A percentile compares a stretch with the other conserved stretches of the same genome.
phyloP scores from a whole-genome alignment of 305 asterid genomes.

The Fraxinus sp. region DNA sequence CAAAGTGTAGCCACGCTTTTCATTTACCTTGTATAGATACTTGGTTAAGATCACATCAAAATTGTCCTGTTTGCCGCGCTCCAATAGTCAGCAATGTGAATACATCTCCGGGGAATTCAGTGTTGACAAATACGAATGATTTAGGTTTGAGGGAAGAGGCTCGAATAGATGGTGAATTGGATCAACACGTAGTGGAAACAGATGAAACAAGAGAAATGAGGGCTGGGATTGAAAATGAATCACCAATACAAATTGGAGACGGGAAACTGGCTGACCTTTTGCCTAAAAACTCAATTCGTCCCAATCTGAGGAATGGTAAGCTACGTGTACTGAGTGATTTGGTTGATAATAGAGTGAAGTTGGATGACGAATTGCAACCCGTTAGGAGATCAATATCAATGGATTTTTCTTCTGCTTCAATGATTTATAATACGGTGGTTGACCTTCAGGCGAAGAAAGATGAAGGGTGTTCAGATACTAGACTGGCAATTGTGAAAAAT shows the following conservation, averaged over 20 bases:
- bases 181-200: conserved; percentile 3
- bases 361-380: too few species aligned
- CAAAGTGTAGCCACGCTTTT: conserved; percentile 78
- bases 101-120: not conserved
- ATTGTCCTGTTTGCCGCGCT: conserved; percentile 79
- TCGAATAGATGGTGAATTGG: not conserved
- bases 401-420: conserved; percentile 45
- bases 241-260: not conserved
- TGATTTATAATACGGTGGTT: conserved; percentile 18
- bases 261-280: not conserved
- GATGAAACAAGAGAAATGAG: not conserved
- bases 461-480: conserved; percentile 39
- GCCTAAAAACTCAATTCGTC: not conserved
- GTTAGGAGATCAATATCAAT: conserved; percentile 56
- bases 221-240: conserved; percentile 13
- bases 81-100: conserved; percentile 28
- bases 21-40: conserved; percentile 66
- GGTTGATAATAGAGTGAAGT: too few species aligned
- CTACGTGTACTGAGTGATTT: too few species aligned
- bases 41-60: conserved; percentile 68
- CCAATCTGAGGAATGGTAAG: too few species aligned
- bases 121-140: not conserved
- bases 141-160: conserved; percentile 13
- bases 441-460: conserved; percentile 16
- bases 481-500: conserved; percentile 11